Evolutionary conservation across 805 yeast genomes (phyloP).

Genomic region (Metschnikowia koreensis): DNA sequence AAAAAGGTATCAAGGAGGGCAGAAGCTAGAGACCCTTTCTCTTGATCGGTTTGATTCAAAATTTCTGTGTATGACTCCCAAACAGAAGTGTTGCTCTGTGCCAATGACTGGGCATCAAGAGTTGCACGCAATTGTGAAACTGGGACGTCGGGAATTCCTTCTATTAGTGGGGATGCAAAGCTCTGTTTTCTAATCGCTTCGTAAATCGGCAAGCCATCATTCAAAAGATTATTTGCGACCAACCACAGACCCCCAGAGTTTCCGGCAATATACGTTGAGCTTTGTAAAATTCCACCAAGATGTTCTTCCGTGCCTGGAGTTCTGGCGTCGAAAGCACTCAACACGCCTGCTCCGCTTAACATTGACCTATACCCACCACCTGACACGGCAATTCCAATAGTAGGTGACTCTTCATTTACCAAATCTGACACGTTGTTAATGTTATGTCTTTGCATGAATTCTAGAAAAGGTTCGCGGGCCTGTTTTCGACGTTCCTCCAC

Average conservation of each 20-base stretch:
- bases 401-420: slow-evolving; percentile 13
- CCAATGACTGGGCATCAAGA: slow-evolving; percentile 34
- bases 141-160: slow-evolving; percentile 58
- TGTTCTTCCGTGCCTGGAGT: slow-evolving; percentile 32
- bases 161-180: slow-evolving; percentile 46
- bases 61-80: slow-evolving; percentile 10
- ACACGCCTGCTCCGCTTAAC: slow-evolving; percentile 56
- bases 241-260: slow-evolving; percentile 76
- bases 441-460: slow-evolving; percentile 24
- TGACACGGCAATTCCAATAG: slow-evolving; percentile 43
- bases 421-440: background rate
- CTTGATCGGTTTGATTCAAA: slow-evolving; percentile 4
- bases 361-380: slow-evolving; percentile 61
- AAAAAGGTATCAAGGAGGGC: slow-evolving; percentile 10
- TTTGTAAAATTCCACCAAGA: slow-evolving; percentile 54
- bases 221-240: slow-evolving; percentile 44
- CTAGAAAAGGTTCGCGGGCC: slow-evolving; percentile 28
- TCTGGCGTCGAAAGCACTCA: slow-evolving; percentile 50
- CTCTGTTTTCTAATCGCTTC: slow-evolving; percentile 20
- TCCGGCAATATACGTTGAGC: slow-evolving; percentile 57
- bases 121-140: slow-evolving; percentile 13
- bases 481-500: slow-evolving; percentile 26
- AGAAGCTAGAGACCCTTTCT: slow-evolving; percentile 6
- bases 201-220: slow-evolving; percentile 29
- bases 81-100: slow-evolving; percentile 66